Evolutionary conservation across 192 early-diverging fungal genomes (phyloP), one percentile per base, ranked within the genome.

Genomic region (Geranomyces michiganensis): DNA sequence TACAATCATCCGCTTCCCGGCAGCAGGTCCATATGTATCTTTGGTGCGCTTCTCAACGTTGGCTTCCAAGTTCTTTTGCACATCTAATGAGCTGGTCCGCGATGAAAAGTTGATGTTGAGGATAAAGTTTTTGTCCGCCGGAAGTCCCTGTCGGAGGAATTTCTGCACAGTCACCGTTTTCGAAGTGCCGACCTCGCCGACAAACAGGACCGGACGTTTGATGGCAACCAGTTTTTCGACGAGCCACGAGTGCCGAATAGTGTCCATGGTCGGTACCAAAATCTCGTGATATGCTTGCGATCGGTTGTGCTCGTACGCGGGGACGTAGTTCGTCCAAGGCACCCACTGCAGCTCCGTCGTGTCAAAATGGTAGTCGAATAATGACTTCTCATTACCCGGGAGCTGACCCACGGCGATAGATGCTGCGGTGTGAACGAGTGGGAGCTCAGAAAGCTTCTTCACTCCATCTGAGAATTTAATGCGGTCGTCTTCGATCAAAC

Each of bases 1-100:
- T 2, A 84, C 82, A 63, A 87, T 63, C 51, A 87, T 74, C 4
- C 78, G 29, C 72, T 84, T 85, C 4, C 84, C 84, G 1, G 79
- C 82, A 0, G 79, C 67, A 0, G 86, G 86, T 9, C 86, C 86
- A 60, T 87, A 87, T 27, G 86, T 87, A 59, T 87, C 86, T 63
- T 87, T 87, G 19, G 86, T 87, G 24, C 86, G 66, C 56, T 87
- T 87, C 63, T 87, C 86, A 1, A 87, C 81, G 56, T 87, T 87
- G 1, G 76, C 86, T 69, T 87, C 86, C 72, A 87, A 41, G 59
- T 87, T 87, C 65, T 80, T 68, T 66, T 87, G 86, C 31, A 87
- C 82, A 76, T 87, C 84, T 24, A 87, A 64, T 4, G 86, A 87
- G 14, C 71, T 87, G 1, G 86, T 87, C 26, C 86, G 51, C 22